phyloP scores from a whole-genome alignment of 2,329 filamentous ascomycete genomes.

The Colletotrichum tabaci region DNA sequence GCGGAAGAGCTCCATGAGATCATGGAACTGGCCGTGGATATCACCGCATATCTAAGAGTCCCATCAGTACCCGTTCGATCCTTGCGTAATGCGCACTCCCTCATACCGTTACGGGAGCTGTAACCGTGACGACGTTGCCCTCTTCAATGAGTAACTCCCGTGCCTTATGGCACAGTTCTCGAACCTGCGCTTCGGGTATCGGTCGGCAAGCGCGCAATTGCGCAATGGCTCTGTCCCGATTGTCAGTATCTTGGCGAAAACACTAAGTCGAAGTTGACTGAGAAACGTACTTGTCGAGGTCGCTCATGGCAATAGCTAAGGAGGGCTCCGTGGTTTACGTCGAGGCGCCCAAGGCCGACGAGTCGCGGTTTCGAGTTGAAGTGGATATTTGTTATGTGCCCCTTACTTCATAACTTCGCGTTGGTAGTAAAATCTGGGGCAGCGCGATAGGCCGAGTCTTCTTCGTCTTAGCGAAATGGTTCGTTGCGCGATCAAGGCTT shows the following conservation, averaged over 20 bases:
- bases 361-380: constrained; percentile 4
- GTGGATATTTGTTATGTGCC: neutral
- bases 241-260: constrained; percentile 27
- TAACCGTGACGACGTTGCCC: constrained; percentile 95
- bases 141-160: constrained; percentile 97
- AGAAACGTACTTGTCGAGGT: constrained; percentile 84
- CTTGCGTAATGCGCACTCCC: neutral
- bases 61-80: constrained; percentile 14
- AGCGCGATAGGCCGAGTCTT: constrained; percentile 10
- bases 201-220: constrained; percentile 96
- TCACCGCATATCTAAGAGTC: constrained; percentile 87
- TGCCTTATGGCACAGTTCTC: constrained; percentile 97
- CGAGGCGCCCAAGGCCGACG: constrained; percentile 26
- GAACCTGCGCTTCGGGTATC: constrained; percentile 94
- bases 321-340: constrained; percentile 31
- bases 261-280: neutral
- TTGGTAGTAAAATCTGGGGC: neutral
- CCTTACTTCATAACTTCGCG: constrained; percentile 11
- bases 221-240: constrained; percentile 83
- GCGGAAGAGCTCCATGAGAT: constrained; percentile 95
- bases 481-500: constrained; percentile 34
- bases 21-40: constrained; percentile 97
- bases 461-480: constrained; percentile 13
- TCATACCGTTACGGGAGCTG: constrained; percentile 90
- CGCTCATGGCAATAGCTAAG: constrained; percentile 76